phyloP scores from a whole-genome alignment of 2,329 filamentous ascomycete genomes.

The Xylariaceae sp. region DNA sequence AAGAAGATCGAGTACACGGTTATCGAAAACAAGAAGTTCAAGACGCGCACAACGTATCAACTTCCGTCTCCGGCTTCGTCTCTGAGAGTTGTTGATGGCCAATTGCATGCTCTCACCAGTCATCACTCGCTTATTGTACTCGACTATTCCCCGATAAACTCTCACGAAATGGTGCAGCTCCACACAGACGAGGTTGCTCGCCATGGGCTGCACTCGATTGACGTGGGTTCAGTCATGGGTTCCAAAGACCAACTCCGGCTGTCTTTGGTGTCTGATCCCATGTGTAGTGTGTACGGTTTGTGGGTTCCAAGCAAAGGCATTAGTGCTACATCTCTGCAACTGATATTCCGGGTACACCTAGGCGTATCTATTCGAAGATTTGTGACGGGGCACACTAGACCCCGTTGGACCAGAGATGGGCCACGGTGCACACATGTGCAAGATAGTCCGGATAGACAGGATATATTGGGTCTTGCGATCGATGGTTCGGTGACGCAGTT shows the following conservation, averaged over 20 bases:
- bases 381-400: constrained; percentile 47
- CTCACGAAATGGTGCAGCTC: constrained; percentile 35
- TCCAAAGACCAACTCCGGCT: constrained; percentile 35
- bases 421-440: constrained; percentile 41
- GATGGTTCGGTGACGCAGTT: constrained; percentile 69
- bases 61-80: constrained; percentile 50
- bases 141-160: constrained; percentile 37
- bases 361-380: constrained; percentile 53
- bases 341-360: constrained; percentile 54
- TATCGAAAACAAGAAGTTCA: constrained; percentile 52
- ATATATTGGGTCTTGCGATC: constrained; percentile 60
- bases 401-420: constrained; percentile 41
- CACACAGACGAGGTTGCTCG: constrained; percentile 45
- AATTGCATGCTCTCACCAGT: constrained; percentile 47
- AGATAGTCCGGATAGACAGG: constrained; percentile 41
- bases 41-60: constrained; percentile 40
- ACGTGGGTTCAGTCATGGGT: constrained; percentile 32
- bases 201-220: constrained; percentile 42
- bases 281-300: constrained; percentile 43
- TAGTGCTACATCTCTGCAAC: constrained; percentile 35
- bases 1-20: constrained; percentile 51
- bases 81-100: constrained; percentile 43
- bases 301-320: constrained; percentile 44
- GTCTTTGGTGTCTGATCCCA: constrained; percentile 45
- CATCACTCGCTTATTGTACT: constrained; percentile 53